These are phyloP conservation scores for Vigna hirtella DNA, from an alignment of 306 rosid genomes.

Conservation along the genomic window DNA sequence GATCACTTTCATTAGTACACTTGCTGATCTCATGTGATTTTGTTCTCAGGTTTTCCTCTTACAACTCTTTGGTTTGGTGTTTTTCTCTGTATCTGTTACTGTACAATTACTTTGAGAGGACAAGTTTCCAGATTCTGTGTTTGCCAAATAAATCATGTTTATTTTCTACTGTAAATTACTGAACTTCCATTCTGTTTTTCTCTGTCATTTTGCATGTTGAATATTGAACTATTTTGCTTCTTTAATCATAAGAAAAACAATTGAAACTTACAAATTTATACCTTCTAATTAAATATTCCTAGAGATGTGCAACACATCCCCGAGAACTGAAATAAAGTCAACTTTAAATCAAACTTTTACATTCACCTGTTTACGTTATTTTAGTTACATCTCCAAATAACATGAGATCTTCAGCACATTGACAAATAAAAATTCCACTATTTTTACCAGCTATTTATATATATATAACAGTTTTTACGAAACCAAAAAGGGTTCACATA, in stretches of 20 bases:
- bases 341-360: too few relatives aligned
- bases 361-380: too few relatives aligned
- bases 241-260: not conserved
- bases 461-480: too few relatives aligned
- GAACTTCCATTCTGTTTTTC: conserved; percentile 33
- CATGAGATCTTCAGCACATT: too few relatives aligned
- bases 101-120: conserved; percentile 58
- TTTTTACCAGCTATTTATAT: too few relatives aligned
- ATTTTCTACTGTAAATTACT: conserved; percentile 34
- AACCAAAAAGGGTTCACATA: too few relatives aligned
- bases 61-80: conserved; percentile 46
- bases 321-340: too few relatives aligned
- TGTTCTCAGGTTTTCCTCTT: conserved; percentile 37
- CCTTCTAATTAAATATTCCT: not conserved
- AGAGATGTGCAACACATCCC: too few relatives aligned
- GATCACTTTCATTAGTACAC: conserved; percentile 9
- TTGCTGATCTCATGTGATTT: conserved; percentile 37
- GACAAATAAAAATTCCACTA: too few relatives aligned
- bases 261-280: not conserved
- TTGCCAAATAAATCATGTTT: conserved; percentile 56
- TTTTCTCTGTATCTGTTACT: conserved; percentile 46
- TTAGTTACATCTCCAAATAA: too few relatives aligned
- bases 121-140: conserved; percentile 53
- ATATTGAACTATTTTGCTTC: conserved; percentile 2
- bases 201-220: not conserved